phyloP scores from a whole-genome alignment of 139 green algal genomes.

The Asterochloris erici region DNA sequence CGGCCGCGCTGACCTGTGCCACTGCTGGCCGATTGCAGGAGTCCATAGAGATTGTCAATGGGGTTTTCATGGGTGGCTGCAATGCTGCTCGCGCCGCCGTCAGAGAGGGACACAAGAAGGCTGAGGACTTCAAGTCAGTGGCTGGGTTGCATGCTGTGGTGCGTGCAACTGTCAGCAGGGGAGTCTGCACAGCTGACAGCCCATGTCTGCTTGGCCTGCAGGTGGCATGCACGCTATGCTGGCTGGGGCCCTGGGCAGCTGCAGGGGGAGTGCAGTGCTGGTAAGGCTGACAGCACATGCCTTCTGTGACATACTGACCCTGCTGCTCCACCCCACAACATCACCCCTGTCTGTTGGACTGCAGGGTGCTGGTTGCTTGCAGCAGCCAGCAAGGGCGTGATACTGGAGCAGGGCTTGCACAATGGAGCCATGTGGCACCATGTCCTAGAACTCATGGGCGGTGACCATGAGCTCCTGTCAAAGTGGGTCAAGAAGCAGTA shows the following conservation, averaged over 20 bases:
- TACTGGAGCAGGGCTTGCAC: slow-evolving; percentile 40
- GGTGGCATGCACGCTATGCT: slow-evolving; percentile 36
- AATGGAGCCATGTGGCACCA: slow-evolving; percentile 5
- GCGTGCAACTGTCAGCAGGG: no score
- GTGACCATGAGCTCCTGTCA: slow-evolving; percentile 1
- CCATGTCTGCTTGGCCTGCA: not conserved
- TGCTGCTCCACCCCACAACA: no score
- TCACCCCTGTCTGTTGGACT: not conserved
- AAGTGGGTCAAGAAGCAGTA: slow-evolving; percentile 3
- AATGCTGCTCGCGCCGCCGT: slow-evolving; percentile 13
- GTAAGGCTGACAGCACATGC: not conserved
- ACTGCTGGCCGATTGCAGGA: slow-evolving; percentile 4
- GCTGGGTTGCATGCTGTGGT: not conserved
- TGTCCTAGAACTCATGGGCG: slow-evolving; percentile 7
- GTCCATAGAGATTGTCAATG: slow-evolving; percentile 27
- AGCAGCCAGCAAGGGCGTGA: slow-evolving; percentile 42
- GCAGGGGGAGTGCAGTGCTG: slow-evolving; percentile 52
- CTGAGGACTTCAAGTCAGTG: not conserved
- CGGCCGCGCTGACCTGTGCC: no score
- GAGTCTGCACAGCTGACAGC: not conserved
- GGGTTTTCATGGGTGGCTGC: slow-evolving; percentile 53
- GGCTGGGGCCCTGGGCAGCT: slow-evolving; percentile 82
- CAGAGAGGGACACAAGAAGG: not conserved
- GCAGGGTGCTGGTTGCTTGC: slow-evolving; percentile 75
- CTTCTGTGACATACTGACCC: no score